Evolutionary conservation across 2,329 filamentous ascomycete genomes (phyloP).

Genomic region (Pyricularia sp.): DNA sequence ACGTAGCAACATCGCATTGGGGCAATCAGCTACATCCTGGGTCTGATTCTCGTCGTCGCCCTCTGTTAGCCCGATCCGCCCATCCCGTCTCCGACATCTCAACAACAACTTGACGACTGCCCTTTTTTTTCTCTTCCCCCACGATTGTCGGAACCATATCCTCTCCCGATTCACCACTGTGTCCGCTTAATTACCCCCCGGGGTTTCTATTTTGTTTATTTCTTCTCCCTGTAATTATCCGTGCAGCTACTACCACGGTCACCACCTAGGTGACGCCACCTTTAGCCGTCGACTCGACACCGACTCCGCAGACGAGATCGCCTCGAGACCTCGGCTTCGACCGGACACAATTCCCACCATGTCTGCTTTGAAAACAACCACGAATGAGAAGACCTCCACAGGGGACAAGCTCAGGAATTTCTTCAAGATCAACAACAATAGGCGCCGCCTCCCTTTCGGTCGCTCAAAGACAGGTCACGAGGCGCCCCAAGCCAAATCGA

Average conservation of each 20-base stretch:
- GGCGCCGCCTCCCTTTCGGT: neutral
- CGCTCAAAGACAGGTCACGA: neutral
- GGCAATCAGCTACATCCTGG: neutral
- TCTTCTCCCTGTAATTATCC: neutral
- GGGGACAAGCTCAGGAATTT: slow-evolving; percentile 1
- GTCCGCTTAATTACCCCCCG: neutral
- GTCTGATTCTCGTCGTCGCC: neutral
- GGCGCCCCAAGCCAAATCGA: neutral
- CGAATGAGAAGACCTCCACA: neutral
- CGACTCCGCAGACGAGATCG: neutral
- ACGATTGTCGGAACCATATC: neutral
- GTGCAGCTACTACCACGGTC: neutral
- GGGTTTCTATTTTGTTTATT: neutral
- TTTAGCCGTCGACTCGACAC: neutral
- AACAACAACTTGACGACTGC: neutral
- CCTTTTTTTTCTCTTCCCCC: neutral
- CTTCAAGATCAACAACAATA: slow-evolving; percentile 1
- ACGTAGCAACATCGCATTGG: neutral
- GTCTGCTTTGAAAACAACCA: neutral
- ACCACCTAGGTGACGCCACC: neutral
- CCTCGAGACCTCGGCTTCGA: neutral
- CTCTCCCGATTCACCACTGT: neutral
- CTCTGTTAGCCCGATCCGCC: neutral
- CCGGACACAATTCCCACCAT: neutral
- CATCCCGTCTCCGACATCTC: neutral